A percentile compares a stretch with the other conserved stretches of the same genome.
Conservation (phyloP, 805 yeast species). For the Lipomyces chichibuensis region DNA sequence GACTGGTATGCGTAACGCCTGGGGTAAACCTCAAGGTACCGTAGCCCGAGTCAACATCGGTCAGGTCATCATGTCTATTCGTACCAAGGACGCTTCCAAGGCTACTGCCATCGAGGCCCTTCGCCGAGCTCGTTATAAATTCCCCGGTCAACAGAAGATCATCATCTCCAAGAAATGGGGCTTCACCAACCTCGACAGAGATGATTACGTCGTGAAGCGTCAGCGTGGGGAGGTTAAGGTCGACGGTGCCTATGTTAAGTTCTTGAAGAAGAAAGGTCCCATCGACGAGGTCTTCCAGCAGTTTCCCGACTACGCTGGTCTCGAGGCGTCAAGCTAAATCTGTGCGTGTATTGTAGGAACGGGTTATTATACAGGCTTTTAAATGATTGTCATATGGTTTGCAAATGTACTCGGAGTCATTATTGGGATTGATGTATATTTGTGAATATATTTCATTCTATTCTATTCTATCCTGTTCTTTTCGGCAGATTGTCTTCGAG, state of each 20-base stretch:
- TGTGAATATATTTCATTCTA: not conserved
- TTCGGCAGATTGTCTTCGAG: not conserved
- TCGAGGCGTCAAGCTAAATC: constrained; percentile 22
- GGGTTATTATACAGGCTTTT: not conserved
- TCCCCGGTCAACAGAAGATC: constrained; percentile 99
- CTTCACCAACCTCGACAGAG: constrained; percentile 99
- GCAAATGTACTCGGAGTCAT: constrained; percentile 1
- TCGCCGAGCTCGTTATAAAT: constrained; percentile 99
- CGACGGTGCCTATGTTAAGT: constrained; percentile 99
- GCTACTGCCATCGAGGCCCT: constrained; percentile 97
- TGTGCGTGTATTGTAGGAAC: not conserved
- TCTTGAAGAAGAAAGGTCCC: constrained; percentile 95
- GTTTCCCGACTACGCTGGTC: constrained; percentile 37
- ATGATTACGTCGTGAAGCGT: constrained; percentile 90
- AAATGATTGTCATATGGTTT: not conserved
- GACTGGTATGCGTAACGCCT: constrained; percentile 99
- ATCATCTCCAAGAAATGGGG: constrained; percentile 99
- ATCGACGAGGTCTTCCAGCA: constrained; percentile 58
- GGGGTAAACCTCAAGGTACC: constrained; percentile 99
- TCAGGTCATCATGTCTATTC: constrained; percentile 95
- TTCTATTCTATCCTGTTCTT: not conserved
- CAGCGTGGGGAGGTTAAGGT: constrained; percentile 98
- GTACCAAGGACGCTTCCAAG: constrained; percentile 98
- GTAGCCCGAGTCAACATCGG: constrained; percentile 99
- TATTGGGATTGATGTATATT: not conserved